Conservation (phyloP, 495 filamentous ascomycete species). For the Neurospora sp. region DNA sequence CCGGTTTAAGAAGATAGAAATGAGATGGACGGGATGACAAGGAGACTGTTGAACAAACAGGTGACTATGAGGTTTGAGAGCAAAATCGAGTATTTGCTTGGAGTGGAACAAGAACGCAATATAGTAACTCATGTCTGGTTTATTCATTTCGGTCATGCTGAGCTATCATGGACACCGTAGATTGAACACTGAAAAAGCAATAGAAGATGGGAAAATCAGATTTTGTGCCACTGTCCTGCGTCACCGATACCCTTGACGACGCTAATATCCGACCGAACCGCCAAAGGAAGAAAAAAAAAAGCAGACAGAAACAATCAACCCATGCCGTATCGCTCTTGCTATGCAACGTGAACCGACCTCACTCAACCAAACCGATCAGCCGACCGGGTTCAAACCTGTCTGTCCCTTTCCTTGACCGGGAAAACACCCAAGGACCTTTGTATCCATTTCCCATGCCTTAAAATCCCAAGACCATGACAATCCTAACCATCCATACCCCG, state of each 20-base stretch:
- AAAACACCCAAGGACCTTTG: background rate
- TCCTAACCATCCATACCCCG: background rate
- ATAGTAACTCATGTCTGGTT: background rate
- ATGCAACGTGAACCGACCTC: background rate
- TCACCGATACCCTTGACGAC: background rate
- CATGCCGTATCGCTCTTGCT: background rate
- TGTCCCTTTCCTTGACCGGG: background rate
- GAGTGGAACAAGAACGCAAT: background rate
- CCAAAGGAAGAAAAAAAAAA: background rate
- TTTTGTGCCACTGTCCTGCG: background rate
- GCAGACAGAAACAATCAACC: background rate
- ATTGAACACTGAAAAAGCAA: background rate
- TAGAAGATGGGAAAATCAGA: background rate
- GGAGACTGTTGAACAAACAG: background rate
- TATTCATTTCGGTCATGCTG: background rate
- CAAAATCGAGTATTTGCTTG: background rate
- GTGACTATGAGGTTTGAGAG: background rate
- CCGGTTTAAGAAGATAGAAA: too few species aligned
- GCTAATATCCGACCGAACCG: background rate
- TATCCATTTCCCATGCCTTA: background rate
- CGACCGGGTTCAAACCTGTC: background rate
- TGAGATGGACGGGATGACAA: background rate
- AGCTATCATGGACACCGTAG: background rate
- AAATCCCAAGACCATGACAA: background rate
- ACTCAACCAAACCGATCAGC: background rate